phyloP scores from a whole-genome alignment of 768 basidiomycete species.

The Lactarius quietus region DNA sequence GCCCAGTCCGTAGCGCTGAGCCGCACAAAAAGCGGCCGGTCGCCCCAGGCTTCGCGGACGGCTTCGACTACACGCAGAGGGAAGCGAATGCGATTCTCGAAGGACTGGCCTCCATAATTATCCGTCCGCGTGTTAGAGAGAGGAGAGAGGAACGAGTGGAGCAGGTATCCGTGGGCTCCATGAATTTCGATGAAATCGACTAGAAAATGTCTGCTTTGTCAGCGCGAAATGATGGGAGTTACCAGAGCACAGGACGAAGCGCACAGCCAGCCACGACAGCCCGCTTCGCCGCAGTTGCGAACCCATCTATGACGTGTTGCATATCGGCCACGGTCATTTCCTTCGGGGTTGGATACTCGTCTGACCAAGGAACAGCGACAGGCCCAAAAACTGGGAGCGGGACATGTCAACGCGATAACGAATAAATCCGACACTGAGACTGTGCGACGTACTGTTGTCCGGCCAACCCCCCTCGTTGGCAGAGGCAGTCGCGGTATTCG shows the following conservation, averaged over 20 bases:
- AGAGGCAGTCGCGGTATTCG: conserved; percentile 29
- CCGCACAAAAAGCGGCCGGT: conserved; percentile 68
- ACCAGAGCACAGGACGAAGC: conserved; percentile 26
- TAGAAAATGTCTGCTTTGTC: conserved; percentile 25
- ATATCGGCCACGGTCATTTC: conserved; percentile 55
- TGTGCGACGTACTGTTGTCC: conserved; percentile 18
- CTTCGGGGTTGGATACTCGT: conserved; percentile 53
- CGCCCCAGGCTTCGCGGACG: conserved; percentile 53
- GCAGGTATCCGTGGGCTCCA: conserved; percentile 65
- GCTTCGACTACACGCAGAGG: conserved; percentile 54
- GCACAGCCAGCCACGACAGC: conserved; percentile 60
- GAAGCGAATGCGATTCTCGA: conserved; percentile 71
- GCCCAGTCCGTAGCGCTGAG: conserved; percentile 55
- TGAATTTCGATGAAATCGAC: conserved; percentile 74
- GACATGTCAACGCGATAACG: not conserved
- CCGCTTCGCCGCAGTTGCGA: conserved; percentile 49
- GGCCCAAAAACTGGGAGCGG: conserved; percentile 54
- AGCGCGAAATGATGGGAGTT: conserved; percentile 14
- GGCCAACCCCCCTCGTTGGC: conserved; percentile 19
- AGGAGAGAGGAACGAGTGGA: conserved; percentile 68
- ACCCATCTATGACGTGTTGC: conserved; percentile 56
- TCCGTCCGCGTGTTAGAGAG: conserved; percentile 71
- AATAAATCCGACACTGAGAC: not conserved
- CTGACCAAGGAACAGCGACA: conserved; percentile 51
- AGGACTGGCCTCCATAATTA: conserved; percentile 58